Evolutionary conservation across 257 asterid species (phyloP).

Genomic region (Anisodus tanguticus): DNA sequence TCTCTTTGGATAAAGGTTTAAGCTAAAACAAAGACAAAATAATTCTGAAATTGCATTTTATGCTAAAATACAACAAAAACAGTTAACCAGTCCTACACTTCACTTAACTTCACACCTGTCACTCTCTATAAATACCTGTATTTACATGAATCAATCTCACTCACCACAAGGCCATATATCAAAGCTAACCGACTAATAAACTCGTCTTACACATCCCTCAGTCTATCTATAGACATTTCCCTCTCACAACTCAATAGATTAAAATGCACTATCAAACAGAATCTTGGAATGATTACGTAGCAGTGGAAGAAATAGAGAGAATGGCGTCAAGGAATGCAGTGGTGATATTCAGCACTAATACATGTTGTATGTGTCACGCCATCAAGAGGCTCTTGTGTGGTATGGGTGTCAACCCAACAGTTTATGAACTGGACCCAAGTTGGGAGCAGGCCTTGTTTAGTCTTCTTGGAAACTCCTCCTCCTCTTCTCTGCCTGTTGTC

Average conservation of each 20-base stretch:
- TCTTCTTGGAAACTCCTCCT: constrained; percentile 24
- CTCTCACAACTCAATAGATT: not conserved
- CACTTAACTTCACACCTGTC: not conserved
- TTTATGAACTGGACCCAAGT: constrained; percentile 35
- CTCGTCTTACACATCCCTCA: not conserved
- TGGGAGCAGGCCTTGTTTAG: constrained; percentile 30
- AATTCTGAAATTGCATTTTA: not conserved
- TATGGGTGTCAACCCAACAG: constrained; percentile 40
- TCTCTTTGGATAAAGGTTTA: not conserved
- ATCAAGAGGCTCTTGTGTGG: constrained; percentile 41
- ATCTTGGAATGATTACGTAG: not conserved
- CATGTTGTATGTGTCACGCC: constrained; percentile 44
- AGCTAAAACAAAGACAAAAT: not conserved
- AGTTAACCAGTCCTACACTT: not conserved
- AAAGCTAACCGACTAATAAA: not conserved
- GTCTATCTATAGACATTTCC: not conserved
- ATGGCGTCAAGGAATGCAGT: constrained; percentile 41
- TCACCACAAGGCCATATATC: not conserved
- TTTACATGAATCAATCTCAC: not conserved
- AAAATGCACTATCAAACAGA: constrained; percentile 17
- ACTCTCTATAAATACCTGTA: not conserved
- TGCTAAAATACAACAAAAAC: not conserved
- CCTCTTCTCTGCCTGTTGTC: constrained; percentile 33
- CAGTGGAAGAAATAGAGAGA: constrained; percentile 19
- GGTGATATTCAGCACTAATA: constrained; percentile 38